Evolutionary conservation across 768 basidiomycete genomes (phyloP).

Genomic region (Ramaria sp.): DNA sequence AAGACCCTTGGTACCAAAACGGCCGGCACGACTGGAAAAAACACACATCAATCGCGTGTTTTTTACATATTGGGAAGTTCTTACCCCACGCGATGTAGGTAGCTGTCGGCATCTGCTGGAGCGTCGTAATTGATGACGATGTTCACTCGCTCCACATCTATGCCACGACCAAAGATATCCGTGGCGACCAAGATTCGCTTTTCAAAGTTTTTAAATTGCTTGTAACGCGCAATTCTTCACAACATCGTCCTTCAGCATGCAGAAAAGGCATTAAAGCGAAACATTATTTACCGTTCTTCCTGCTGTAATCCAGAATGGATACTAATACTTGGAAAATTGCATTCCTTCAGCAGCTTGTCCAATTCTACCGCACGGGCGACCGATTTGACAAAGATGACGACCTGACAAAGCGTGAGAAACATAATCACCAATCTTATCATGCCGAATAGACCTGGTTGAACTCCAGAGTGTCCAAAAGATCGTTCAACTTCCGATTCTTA

Average conservation of each 20-base stretch:
- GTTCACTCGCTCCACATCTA: constrained; percentile 99
- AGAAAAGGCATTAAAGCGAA: not conserved
- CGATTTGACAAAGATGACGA: constrained; percentile 99
- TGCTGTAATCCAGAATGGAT: constrained; percentile 94
- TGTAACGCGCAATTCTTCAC: constrained; percentile 82
- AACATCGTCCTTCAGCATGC: not conserved
- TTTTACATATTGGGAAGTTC: constrained; percentile 16
- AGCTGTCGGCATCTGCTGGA: constrained; percentile 94
- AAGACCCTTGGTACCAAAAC: constrained; percentile 98
- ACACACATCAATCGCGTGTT: not conserved
- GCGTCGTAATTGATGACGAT: constrained; percentile 99
- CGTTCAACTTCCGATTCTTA: constrained; percentile 97
- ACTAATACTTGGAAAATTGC: constrained; percentile 96
- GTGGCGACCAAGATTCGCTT: constrained; percentile 98
- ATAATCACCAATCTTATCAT: not conserved
- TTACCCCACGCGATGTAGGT: constrained; percentile 94
- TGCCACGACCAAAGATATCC: constrained; percentile 98
- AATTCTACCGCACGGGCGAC: constrained; percentile 94
- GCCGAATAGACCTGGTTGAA: constrained; percentile 70
- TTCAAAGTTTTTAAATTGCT: constrained; percentile 98
- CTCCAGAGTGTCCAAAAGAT: constrained; percentile 88
- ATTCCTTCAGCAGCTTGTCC: constrained; percentile 90
- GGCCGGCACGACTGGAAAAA: constrained; percentile 78
- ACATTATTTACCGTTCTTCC: constrained; percentile 75
- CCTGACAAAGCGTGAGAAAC: constrained; percentile 36